Percentiles rank a stretch among this genome's conserved stretches.
Evolutionary conservation across 1,284 basidiomycete genomes (phyloP).

Genomic region (Cystobasidium pallidum): DNA sequence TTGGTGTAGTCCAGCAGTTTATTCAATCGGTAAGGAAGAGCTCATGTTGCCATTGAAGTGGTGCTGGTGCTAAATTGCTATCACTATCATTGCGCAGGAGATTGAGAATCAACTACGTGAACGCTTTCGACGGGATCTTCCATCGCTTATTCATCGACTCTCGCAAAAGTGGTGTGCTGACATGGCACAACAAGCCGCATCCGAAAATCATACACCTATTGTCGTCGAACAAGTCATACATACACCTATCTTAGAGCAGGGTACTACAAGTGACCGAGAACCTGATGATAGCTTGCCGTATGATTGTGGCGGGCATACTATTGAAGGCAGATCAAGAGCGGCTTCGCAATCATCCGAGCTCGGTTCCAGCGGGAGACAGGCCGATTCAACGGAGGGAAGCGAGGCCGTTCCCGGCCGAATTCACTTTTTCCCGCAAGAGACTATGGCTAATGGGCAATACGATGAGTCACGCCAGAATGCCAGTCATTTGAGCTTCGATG

Average conservation of each 20-base stretch:
- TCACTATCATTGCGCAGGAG: constrained; percentile 63
- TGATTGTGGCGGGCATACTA: neutral
- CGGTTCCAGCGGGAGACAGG: neutral
- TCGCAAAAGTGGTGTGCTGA: constrained; percentile 80
- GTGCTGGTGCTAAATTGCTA: neutral
- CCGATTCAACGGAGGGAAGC: no score
- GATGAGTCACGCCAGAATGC: neutral
- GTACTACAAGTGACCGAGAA: neutral
- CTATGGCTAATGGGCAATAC: neutral
- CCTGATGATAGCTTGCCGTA: constrained; percentile 36
- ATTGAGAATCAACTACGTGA: constrained; percentile 96
- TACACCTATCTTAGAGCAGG: neutral
- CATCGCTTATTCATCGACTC: constrained; percentile 93
- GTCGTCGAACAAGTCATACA: constrained; percentile 22
- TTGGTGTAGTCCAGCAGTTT: constrained; percentile 95
- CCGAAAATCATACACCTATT: constrained; percentile 20
- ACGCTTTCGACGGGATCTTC: constrained; percentile 97
- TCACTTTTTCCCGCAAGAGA: neutral
- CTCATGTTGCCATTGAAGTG: no score
- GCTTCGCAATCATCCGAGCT: neutral
- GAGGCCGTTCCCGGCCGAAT: neutral
- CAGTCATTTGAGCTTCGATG: neutral
- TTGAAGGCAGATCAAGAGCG: neutral
- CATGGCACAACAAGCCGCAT: constrained; percentile 21
- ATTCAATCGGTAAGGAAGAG: constrained; percentile 65